Conservation (phyloP, 1,284 basidiomycete species). For the Microstroma glucosiphilum region DNA sequence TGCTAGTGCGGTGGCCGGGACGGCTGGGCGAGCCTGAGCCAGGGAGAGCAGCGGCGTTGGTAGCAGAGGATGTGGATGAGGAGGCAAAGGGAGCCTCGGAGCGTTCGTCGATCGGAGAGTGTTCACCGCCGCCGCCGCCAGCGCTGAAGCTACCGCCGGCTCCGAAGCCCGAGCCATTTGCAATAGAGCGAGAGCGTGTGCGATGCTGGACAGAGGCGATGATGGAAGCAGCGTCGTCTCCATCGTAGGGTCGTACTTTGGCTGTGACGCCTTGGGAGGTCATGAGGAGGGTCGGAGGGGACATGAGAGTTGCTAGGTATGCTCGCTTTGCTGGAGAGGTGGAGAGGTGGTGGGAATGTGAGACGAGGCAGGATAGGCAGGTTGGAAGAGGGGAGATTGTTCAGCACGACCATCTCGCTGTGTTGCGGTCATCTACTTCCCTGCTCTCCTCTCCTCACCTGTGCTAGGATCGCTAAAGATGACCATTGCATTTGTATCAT, state of each 20-base stretch:
- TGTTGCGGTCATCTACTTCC: too few relatives aligned
- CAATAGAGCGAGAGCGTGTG: slow-evolving; percentile 42
- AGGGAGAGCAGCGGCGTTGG: neutral
- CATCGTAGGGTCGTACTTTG: slow-evolving; percentile 80
- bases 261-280: slow-evolving; percentile 53
- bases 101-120: neutral
- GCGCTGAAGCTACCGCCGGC: slow-evolving; percentile 23
- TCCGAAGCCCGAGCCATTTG: slow-evolving; percentile 17
- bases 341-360: neutral
- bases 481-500: slow-evolving; percentile 89
- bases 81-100: slow-evolving; percentile 6
- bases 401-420: neutral
- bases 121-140: neutral
- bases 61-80: too few relatives aligned
- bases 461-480: slow-evolving; percentile 68
- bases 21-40: slow-evolving; percentile 14
- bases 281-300: slow-evolving; percentile 57
- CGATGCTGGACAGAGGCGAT: slow-evolving; percentile 75
- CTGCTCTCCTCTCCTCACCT: slow-evolving; percentile 42
- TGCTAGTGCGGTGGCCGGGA: slow-evolving; percentile 1
- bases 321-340: slow-evolving; percentile 72
- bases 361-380: too few relatives aligned
- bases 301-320: slow-evolving; percentile 75
- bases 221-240: slow-evolving; percentile 80
- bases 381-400: too few relatives aligned